A percentile compares a stretch with the other conserved stretches of the same genome.
Evolutionary conservation across 2,329 filamentous ascomycete species (phyloP).

Genomic region (Tolypocladium pustulatum): DNA sequence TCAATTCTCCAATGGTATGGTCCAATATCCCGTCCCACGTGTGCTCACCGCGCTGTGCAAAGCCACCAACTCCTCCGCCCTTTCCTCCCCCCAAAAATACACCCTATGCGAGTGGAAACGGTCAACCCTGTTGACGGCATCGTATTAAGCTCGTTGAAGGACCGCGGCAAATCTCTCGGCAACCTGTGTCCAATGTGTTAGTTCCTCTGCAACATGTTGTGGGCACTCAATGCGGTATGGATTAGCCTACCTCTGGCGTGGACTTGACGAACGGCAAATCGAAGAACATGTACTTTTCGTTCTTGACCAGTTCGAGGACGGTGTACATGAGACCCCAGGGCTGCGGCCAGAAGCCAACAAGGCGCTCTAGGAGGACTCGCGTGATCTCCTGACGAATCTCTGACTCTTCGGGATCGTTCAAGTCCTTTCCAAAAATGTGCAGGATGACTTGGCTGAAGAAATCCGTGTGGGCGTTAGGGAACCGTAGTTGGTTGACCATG

Average conservation of each 20-base stretch:
- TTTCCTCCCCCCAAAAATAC: neutral
- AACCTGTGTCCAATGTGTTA: conserved; percentile 15
- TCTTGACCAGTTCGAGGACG: conserved; percentile 82
- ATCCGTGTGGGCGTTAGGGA: conserved; percentile 78
- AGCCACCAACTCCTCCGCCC: neutral
- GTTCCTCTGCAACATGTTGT: neutral
- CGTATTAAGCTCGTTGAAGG: conserved; percentile 19
- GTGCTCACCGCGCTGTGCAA: neutral
- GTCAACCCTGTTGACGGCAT: neutral
- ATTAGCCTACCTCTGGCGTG: conserved; percentile 65
- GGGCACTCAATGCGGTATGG: neutral
- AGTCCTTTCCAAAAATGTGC: conserved; percentile 72
- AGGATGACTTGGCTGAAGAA: conserved; percentile 85
- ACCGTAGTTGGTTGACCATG: conserved; percentile 86
- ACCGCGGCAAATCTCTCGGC: conserved; percentile 25
- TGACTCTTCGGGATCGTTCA: conserved; percentile 61
- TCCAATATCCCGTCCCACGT: neutral
- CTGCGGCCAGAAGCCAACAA: conserved; percentile 83
- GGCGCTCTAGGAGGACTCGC: conserved; percentile 75
- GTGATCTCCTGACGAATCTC: conserved; percentile 87
- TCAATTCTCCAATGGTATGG: neutral
- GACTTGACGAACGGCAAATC: conserved; percentile 86
- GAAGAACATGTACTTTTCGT: conserved; percentile 84
- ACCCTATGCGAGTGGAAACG: neutral
- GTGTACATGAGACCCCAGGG: conserved; percentile 92